Evolutionary conservation across 441 rosid species (phyloP), one percentile per base, ranked within the genome.

Genomic region (Hypseocharis bilobata): DNA sequence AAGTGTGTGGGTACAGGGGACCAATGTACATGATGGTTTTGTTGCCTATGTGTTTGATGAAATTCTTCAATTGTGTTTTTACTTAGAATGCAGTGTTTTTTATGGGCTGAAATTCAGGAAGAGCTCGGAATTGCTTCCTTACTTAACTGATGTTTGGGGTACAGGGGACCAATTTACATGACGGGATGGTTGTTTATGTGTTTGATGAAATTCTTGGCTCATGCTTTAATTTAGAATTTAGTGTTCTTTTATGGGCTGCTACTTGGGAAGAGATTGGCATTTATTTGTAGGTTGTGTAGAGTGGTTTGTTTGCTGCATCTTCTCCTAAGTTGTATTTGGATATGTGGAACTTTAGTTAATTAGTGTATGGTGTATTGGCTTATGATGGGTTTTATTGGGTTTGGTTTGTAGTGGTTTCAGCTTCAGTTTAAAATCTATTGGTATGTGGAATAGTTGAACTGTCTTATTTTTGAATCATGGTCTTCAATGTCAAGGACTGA

Each of bases 11-110:
- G 0, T 93, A 88, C 25, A 57, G 16, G 5, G 99, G 99, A 0
- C 97, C 99, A 0, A 63, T 93, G 60, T 91, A 91, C 75, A 93
- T 93, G 99, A 91, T 97, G 84, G 96, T 89, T 19, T 19, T 0
- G 27, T 1, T 47, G 7, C 54, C 25, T 47, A 17, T 47, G 8
- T 47, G 54, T 47, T 47, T 47, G 54, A 5, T 17, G 6, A 45
- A 45, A 45, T 45, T 22, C 22, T 23, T 11, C 7, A 17, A 0
- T 3, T 6, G 3, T 45, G 16, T 40, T 40, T 6, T 40, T 40
- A 40, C 13, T 6, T 36, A 36, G 4, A 36, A 36, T 36, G 42
- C 4, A 36, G 42, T 47, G 54, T 3, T 17, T 47, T 1, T 16
- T n/a, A n/a, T n/a, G n/a, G n/a, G n/a, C n/a, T n/a, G n/a, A n/a